phyloP scores from a whole-genome alignment of 768 basidiomycete genomes.

The Nevesoporus exiguus region DNA sequence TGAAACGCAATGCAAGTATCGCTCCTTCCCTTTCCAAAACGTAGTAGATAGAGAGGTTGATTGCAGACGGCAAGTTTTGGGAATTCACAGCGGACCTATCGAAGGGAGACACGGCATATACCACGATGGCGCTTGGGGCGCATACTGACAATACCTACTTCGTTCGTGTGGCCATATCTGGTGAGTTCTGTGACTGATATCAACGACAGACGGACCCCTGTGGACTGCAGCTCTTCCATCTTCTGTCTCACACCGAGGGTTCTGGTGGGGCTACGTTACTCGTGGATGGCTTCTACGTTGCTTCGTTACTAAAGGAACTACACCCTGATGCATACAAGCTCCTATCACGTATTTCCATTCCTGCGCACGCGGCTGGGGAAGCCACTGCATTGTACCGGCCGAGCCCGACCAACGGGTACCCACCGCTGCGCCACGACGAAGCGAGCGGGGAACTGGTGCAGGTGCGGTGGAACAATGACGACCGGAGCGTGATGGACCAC shows the following conservation, averaged over 20 bases:
- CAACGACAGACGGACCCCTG: constrained; percentile 77
- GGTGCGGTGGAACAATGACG: constrained; percentile 94
- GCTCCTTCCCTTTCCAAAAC: not conserved
- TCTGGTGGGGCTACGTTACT: constrained; percentile 86
- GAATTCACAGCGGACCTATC: constrained; percentile 91
- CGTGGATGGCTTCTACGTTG: constrained; percentile 93
- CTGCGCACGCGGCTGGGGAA: constrained; percentile 90
- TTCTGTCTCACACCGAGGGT: constrained; percentile 79
- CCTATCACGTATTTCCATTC: constrained; percentile 64
- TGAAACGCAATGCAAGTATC: constrained; percentile 65
- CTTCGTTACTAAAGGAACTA: constrained; percentile 68
- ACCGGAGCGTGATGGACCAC: constrained; percentile 75
- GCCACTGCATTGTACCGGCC: constrained; percentile 52
- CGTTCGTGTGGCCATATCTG: constrained; percentile 16
- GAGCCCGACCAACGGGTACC: constrained; percentile 56
- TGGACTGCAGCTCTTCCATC: constrained; percentile 94
- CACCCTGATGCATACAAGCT: constrained; percentile 69
- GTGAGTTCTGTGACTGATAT: constrained; percentile 12
- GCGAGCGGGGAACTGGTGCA: constrained; percentile 60
- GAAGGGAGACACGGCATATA: constrained; percentile 94
- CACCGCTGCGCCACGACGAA: constrained; percentile 67
- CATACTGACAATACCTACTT: constrained; percentile 75
- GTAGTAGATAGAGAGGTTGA: constrained; percentile 35
- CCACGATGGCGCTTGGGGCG: constrained; percentile 78
- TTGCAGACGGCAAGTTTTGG: constrained; percentile 90